Percentiles rank a stretch among this genome's conserved stretches.
Conservation (phyloP, 2,329 filamentous ascomycete species). For the Fusarium equiseti region DNA sequence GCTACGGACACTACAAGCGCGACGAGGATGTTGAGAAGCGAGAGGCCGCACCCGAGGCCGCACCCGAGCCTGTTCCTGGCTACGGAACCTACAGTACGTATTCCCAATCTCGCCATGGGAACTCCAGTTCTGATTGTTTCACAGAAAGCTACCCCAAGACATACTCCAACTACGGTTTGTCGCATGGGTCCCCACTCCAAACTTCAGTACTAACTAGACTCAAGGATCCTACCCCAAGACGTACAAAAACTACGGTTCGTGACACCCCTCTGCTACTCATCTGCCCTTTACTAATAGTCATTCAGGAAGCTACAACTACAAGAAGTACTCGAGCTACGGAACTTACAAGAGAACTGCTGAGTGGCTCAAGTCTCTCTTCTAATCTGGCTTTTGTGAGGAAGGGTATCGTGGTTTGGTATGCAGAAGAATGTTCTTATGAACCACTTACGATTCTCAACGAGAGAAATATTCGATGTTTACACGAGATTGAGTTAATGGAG, state of each 20-base stretch:
- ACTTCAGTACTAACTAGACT: neutral
- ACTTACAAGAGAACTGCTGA: conserved; percentile 31
- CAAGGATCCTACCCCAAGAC: neutral
- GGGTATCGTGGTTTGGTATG: conserved; percentile 1
- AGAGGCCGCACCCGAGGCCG: neutral
- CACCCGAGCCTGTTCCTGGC: neutral
- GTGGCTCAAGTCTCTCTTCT: conserved; percentile 33
- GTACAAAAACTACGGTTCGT: conserved; percentile 12
- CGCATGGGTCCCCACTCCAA: neutral
- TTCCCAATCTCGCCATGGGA: neutral
- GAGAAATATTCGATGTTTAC: conserved; percentile 20
- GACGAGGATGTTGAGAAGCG: conserved; percentile 11
- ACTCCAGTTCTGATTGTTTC: neutral
- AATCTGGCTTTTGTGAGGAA: neutral
- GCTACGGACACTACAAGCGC: conserved; percentile 24
- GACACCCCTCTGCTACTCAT: neutral
- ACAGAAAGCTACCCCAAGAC: neutral
- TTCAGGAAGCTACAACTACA: conserved; percentile 23
- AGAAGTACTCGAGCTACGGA: conserved; percentile 33
- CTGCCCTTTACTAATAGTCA: neutral
- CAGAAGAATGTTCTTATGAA: conserved; percentile 33
- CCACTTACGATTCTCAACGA: conserved; percentile 36
- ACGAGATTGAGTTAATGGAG: conserved; percentile 3
- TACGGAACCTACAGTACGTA: neutral
- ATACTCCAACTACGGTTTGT: conserved; percentile 1